phyloP scores from a whole-genome alignment of 148 eudicot genomes.

The Cornus florida region DNA sequence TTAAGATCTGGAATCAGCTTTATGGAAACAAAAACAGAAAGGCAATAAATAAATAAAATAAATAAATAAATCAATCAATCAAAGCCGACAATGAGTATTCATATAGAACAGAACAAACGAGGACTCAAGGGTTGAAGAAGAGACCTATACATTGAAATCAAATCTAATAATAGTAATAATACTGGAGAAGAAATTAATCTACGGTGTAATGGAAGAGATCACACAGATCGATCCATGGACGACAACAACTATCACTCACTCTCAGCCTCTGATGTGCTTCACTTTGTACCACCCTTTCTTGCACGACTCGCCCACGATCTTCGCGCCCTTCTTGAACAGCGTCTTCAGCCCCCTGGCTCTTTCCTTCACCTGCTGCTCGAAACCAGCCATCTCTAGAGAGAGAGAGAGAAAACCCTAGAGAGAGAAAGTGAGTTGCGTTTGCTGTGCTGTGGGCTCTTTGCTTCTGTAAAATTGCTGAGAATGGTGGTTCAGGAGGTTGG shows the following conservation, averaged over 20 bases:
- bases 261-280: conserved; percentile 33
- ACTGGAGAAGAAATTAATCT: too few species aligned
- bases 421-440: neutral
- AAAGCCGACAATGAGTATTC: neutral
- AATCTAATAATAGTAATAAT: too few species aligned
- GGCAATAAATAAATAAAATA: too few species aligned
- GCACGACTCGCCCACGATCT: conserved; percentile 47
- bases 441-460: neutral
- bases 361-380: conserved; percentile 65
- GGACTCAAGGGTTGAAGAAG: too few species aligned
- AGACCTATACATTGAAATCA: neutral
- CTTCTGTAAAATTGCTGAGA: neutral
- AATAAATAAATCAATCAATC: neutral
- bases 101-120: neutral
- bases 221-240: too few species aligned
- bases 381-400: conserved; percentile 24
- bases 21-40: neutral
- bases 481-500: neutral
- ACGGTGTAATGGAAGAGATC: too few species aligned
- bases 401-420: neutral
- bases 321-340: conserved; percentile 53
- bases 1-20: neutral
- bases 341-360: conserved; percentile 49
- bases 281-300: conserved; percentile 76
- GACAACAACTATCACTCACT: too few species aligned